phyloP scores from a whole-genome alignment of 2,329 filamentous ascomycete genomes.

The Xylaria sp. region DNA sequence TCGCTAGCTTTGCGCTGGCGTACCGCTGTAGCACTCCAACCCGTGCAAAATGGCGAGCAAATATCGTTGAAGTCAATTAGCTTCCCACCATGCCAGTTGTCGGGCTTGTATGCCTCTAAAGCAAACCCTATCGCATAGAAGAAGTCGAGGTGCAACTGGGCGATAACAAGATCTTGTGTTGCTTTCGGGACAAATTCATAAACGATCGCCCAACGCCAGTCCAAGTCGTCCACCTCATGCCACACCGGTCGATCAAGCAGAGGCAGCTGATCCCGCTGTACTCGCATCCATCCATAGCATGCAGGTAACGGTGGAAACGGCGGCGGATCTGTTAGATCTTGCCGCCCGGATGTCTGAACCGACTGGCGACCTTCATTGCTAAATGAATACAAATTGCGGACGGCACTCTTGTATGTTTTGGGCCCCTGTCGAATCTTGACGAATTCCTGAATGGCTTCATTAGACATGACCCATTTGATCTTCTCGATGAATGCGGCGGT shows the following conservation, averaged over 20 bases:
- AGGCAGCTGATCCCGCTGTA: background rate
- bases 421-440: no score
- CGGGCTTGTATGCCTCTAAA: background rate
- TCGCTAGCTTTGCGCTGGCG: background rate
- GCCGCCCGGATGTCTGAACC: no score
- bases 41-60: background rate
- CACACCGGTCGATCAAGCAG: background rate
- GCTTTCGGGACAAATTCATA: background rate
- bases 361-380: no score
- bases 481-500: no score
- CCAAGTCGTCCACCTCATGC: background rate
- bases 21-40: background rate
- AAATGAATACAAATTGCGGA: no score
- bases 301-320: no score
- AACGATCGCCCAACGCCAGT: background rate
- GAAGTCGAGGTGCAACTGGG: background rate
- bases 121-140: background rate
- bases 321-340: no score
- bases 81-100: background rate
- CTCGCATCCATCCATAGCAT: no score
- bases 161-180: background rate
- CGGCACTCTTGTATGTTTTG: no score
- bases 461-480: no score
- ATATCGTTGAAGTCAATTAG: background rate
- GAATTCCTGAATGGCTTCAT: no score